Evolutionary conservation across 1,284 basidiomycete species (phyloP).

Genomic region (Ganoderma boninense): DNA sequence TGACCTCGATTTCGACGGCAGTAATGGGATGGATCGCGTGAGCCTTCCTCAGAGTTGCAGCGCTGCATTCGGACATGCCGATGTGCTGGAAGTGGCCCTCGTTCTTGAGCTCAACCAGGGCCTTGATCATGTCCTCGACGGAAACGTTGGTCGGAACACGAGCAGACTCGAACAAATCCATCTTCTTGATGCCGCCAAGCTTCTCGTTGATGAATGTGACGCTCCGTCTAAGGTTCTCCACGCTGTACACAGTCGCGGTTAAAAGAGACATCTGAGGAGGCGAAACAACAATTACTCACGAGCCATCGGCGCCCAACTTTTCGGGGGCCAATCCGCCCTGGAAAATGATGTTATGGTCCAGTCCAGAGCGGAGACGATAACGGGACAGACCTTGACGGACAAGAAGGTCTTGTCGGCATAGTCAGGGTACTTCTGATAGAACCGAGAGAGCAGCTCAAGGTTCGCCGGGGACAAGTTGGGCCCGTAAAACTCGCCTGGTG

Average conservation of each 20-base stretch:
- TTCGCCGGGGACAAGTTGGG: constrained; percentile 46
- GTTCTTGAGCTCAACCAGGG: constrained; percentile 40
- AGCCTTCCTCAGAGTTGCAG: constrained; percentile 51
- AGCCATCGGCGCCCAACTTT: constrained; percentile 34
- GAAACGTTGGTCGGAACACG: constrained; percentile 43
- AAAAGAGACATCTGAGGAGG: background rate
- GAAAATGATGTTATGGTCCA: background rate
- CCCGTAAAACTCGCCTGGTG: constrained; percentile 54
- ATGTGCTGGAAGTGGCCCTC: constrained; percentile 56
- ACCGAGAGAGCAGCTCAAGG: constrained; percentile 52
- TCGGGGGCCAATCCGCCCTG: constrained; percentile 50
- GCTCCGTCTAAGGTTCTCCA: constrained; percentile 52
- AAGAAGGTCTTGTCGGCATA: constrained; percentile 61
- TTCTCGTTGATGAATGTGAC: constrained; percentile 51
- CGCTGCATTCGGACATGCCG: constrained; percentile 57
- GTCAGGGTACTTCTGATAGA: constrained; percentile 61
- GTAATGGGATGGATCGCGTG: constrained; percentile 49
- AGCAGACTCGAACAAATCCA: constrained; percentile 55
- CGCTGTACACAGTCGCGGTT: constrained; percentile 29
- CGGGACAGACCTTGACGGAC: constrained; percentile 47
- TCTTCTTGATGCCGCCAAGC: constrained; percentile 51
- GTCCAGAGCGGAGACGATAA: background rate
- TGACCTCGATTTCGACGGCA: constrained; percentile 62
- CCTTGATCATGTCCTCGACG: constrained; percentile 44
- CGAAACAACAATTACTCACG: constrained; percentile 35